Conservation (phyloP, 2,329 filamentous ascomycete genomes). For the Acephala macrosclerotiorum region DNA sequence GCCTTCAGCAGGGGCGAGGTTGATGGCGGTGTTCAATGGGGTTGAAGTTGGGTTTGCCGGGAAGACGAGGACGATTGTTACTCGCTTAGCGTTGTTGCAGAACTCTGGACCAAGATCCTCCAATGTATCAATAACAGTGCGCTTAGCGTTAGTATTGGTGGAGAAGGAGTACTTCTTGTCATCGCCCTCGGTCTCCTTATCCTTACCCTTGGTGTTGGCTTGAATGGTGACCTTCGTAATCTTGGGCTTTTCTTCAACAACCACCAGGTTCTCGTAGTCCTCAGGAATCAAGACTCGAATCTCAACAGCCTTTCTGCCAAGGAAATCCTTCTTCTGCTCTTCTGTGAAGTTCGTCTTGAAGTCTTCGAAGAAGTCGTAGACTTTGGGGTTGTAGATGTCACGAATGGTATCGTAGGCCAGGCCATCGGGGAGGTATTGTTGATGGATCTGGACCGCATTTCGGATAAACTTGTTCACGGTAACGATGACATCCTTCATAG, state of each 20-base stretch:
- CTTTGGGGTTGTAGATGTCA: constrained; percentile 16
- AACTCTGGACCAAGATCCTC: constrained; percentile 30
- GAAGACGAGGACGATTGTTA: constrained; percentile 33
- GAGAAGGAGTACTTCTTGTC: background rate
- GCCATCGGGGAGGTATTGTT: constrained; percentile 22
- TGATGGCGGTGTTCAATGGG: background rate
- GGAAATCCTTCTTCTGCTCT: constrained; percentile 25
- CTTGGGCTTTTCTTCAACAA: background rate
- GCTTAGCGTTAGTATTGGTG: background rate
- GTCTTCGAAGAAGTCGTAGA: constrained; percentile 19
- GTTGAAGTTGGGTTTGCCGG: constrained; percentile 2
- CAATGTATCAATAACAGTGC: constrained; percentile 25
- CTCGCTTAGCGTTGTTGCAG: constrained; percentile 14
- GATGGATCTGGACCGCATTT: constrained; percentile 25
- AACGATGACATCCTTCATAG: constrained; percentile 33
- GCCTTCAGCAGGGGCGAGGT: background rate
- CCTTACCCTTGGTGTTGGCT: background rate
- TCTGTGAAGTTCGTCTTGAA: constrained; percentile 12
- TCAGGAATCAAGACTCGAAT: constrained; percentile 25
- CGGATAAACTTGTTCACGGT: constrained; percentile 19
- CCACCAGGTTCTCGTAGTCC: background rate
- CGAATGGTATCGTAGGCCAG: constrained; percentile 12
- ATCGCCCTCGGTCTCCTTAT: background rate
- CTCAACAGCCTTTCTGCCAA: constrained; percentile 29
- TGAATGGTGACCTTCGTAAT: background rate